These are phyloP conservation scores for Pichia insulana DNA, from an alignment of 805 yeast species.

Conservation along the genomic window DNA sequence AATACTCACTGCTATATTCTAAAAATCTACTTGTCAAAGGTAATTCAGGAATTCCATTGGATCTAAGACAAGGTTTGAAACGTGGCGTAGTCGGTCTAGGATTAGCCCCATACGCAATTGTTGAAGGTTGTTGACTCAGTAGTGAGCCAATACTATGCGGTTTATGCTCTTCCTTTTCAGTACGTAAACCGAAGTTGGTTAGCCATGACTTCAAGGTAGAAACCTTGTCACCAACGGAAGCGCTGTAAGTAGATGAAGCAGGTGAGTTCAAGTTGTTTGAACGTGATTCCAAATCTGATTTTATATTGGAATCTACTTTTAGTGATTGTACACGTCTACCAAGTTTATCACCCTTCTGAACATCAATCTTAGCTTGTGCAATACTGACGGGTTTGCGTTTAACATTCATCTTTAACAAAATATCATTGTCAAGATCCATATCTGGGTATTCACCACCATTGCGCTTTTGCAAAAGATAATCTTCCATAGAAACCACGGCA, in stretches of 20 bases:
- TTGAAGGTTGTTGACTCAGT: slow-evolving; percentile 20
- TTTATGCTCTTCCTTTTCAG: slow-evolving; percentile 17
- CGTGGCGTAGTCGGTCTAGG: slow-evolving; percentile 53
- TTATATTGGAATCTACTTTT: slow-evolving; percentile 12
- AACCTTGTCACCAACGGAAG: slow-evolving; percentile 9
- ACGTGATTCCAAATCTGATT: slow-evolving; percentile 2
- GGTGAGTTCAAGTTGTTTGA: slow-evolving; percentile 3
- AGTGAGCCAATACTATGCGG: slow-evolving; percentile 18
- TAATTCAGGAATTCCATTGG: slow-evolving; percentile 33
- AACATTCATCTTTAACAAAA: slow-evolving; percentile 1
- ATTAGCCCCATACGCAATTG: slow-evolving; percentile 32
- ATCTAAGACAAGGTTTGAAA: slow-evolving; percentile 29
- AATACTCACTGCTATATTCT: slow-evolving; percentile 78
- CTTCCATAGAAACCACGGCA: slow-evolving; percentile 59
- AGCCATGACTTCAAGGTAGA: slow-evolving; percentile 14
- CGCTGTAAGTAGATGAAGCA: slow-evolving; percentile 10
- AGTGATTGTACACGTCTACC: slow-evolving; percentile 21
- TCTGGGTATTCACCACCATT: slow-evolving; percentile 1
- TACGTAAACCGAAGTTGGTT: slow-evolving; percentile 17
- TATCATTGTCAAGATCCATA: slow-evolving; percentile 1
- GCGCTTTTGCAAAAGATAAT: slow-evolving; percentile 45
- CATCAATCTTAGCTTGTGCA: not conserved
- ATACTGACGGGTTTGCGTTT: not conserved
- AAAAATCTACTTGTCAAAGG: slow-evolving; percentile 58
- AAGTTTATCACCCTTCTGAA: not conserved